Evolutionary conservation across 371 early-diverging fungal species (phyloP).

Genomic region (Edhazardia aedis): DNA sequence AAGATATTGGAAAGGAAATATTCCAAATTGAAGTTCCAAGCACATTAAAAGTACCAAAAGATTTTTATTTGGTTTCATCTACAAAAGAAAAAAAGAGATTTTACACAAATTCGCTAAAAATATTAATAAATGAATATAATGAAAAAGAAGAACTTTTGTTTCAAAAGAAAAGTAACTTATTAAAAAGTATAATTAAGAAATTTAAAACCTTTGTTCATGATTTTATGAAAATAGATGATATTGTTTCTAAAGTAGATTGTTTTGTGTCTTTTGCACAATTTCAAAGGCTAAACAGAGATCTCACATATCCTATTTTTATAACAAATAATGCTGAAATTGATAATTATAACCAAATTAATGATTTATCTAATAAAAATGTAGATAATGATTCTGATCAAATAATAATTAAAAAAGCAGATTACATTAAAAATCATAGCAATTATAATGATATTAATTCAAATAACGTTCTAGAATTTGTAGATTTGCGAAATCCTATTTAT

Average conservation of each 20-base stretch:
- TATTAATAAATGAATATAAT: constrained; percentile 52
- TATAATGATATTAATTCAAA: background rate
- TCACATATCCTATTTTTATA: background rate
- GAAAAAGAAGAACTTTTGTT: constrained; percentile 61
- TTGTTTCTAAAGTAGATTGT: constrained; percentile 68
- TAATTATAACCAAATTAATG: background rate
- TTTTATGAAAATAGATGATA: constrained; percentile 53
- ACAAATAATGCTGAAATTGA: constrained; percentile 1
- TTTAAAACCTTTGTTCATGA: constrained; percentile 5
- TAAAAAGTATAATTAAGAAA: constrained; percentile 14
- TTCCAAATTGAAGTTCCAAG: constrained; percentile 70
- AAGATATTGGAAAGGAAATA: constrained; percentile 72
- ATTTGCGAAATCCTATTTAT: constrained; percentile 29
- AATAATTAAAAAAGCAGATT: background rate
- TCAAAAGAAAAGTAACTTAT: constrained; percentile 16
- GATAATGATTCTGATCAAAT: background rate
- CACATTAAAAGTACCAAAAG: constrained; percentile 52
- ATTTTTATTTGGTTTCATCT: constrained; percentile 55
- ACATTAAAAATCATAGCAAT: background rate
- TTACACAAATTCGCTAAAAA: constrained; percentile 53
- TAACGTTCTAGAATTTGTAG: constrained; percentile 3
- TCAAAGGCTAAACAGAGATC: constrained; percentile 51
- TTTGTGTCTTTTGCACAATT: constrained; percentile 58
- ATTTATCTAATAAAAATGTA: background rate
- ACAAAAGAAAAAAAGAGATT: constrained; percentile 58